These are phyloP conservation scores for Pseudocercospora vitis DNA, from an alignment of 2,329 filamentous ascomycete genomes.

Conservation along the genomic window DNA sequence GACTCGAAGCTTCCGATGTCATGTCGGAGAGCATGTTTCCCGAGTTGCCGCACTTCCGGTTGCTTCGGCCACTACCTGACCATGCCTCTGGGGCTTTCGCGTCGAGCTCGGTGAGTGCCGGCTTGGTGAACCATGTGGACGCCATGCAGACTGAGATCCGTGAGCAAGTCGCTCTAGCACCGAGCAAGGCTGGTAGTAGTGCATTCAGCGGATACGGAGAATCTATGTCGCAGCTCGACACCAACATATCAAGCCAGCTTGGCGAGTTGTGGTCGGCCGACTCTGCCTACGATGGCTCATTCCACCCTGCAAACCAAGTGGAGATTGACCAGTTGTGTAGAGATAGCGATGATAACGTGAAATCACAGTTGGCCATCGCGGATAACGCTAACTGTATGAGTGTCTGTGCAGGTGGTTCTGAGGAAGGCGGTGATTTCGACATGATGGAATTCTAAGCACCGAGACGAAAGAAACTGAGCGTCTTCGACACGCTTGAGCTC, in stretches of 20 bases:
- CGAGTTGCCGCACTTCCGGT: too few relatives aligned
- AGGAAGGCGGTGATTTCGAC: neutral
- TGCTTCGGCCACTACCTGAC: too few relatives aligned
- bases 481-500: too few relatives aligned
- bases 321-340: neutral
- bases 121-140: too few relatives aligned
- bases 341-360: neutral
- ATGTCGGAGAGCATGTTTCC: too few relatives aligned
- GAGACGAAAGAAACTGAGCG: too few relatives aligned
- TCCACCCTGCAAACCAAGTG: neutral
- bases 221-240: neutral
- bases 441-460: constrained; percentile 1
- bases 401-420: neutral
- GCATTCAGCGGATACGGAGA: neutral
- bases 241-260: neutral
- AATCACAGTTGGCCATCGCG: neutral
- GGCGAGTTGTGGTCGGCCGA: neutral
- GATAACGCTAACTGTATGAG: neutral
- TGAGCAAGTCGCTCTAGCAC: too few relatives aligned
- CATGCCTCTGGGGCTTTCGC: too few relatives aligned
- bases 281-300: neutral
- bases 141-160: too few relatives aligned
- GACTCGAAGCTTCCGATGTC: neutral
- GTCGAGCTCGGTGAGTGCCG: too few relatives aligned
- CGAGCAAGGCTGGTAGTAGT: too few relatives aligned